Conservation (phyloP, 2,329 filamentous ascomycete genomes). For the Trichoderma sp. region DNA sequence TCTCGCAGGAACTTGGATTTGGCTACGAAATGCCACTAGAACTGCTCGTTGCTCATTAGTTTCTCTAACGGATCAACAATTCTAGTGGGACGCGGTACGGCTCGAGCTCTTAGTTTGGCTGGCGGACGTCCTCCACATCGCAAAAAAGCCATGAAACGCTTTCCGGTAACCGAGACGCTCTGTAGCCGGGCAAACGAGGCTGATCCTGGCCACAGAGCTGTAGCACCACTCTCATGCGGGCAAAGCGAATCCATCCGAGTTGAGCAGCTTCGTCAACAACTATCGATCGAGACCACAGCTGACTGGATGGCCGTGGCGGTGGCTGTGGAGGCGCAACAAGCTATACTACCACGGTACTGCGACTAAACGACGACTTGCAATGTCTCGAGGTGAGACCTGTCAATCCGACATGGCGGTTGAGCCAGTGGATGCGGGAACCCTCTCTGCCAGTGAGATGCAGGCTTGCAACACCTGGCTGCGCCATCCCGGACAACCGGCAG, state of each 20-base stretch:
- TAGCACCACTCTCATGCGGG: not conserved
- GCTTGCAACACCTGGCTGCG: conserved; percentile 18
- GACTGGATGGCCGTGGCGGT: not conserved
- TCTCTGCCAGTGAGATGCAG: conserved; percentile 18
- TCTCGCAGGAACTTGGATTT: not conserved
- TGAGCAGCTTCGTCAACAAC: not conserved
- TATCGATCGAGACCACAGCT: not conserved
- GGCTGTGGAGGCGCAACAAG: conserved; percentile 16
- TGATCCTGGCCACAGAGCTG: not conserved
- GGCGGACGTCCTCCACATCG: conserved; percentile 21
- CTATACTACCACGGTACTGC: not conserved
- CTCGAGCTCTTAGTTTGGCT: conserved; percentile 28
- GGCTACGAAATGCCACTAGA: not conserved
- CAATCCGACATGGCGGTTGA: conserved; percentile 20
- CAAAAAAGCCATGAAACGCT: conserved; percentile 8
- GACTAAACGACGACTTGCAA: not conserved
- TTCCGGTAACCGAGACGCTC: conserved; percentile 12
- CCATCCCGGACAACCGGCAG: conserved; percentile 14
- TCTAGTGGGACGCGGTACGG: conserved; percentile 29
- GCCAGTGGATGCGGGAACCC: conserved; percentile 5
- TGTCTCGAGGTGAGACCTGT: conserved; percentile 15
- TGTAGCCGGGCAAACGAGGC: not conserved
- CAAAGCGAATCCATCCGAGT: not conserved
- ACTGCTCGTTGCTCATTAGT: not conserved
- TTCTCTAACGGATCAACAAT: conserved; percentile 12